A percentile compares a stretch with the other conserved stretches of the same genome.
Evolutionary conservation across 768 basidiomycete genomes (phyloP).

Genomic region (Hericium coralloides): DNA sequence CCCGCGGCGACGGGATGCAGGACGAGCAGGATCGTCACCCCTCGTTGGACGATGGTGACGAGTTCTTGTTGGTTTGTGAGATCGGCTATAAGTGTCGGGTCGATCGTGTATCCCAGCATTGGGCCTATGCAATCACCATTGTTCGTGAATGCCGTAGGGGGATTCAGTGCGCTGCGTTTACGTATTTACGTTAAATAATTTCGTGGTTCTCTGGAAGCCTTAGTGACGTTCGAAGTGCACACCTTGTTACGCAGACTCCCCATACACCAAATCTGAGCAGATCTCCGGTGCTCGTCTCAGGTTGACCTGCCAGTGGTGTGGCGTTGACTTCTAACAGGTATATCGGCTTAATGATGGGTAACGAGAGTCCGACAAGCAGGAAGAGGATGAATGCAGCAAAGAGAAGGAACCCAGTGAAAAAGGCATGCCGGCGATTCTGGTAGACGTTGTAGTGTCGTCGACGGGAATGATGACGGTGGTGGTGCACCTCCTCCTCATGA

Average conservation of each 20-base stretch:
- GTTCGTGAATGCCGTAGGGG: constrained; percentile 30
- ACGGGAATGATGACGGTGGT: background rate
- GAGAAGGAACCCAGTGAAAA: constrained; percentile 40
- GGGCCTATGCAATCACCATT: constrained; percentile 51
- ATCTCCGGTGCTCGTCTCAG: constrained; percentile 43
- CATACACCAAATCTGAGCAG: constrained; percentile 71
- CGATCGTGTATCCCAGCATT: constrained; percentile 60
- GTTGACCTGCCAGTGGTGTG: constrained; percentile 21
- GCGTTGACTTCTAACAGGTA: constrained; percentile 45
- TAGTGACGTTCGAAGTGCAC: constrained; percentile 1
- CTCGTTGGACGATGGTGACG: constrained; percentile 38
- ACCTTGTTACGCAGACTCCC: constrained; percentile 69
- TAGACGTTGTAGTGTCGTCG: background rate
- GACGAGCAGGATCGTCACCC: constrained; percentile 41
- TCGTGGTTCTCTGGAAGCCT: background rate
- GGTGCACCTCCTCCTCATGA: background rate
- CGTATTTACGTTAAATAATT: too few species aligned
- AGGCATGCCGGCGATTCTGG: constrained; percentile 36
- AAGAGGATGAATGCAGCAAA: constrained; percentile 61
- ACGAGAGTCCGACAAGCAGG: constrained; percentile 65
- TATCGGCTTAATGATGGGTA: constrained; percentile 64
- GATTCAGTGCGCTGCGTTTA: constrained; percentile 20
- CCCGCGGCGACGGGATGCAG: constrained; percentile 62
- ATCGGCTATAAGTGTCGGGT: constrained; percentile 27
- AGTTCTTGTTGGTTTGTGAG: constrained; percentile 36